phyloP scores from a whole-genome alignment of 805 yeast genomes.

The Komagataella pastoris region DNA sequence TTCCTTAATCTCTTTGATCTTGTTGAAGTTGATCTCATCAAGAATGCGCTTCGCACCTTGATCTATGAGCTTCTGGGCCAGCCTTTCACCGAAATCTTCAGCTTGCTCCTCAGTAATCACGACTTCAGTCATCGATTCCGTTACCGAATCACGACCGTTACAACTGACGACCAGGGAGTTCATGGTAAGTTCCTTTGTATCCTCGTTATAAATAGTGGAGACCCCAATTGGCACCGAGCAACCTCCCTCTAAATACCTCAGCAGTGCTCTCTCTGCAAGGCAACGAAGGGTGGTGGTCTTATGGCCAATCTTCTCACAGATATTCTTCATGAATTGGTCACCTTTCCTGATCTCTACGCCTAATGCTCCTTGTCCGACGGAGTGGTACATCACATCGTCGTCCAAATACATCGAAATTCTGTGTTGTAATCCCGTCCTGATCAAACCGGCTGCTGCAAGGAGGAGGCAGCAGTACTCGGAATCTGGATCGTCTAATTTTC shows the following conservation, averaged over 20 bases:
- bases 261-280: slow-evolving; percentile 74
- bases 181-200: slow-evolving; percentile 31
- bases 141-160: slow-evolving; percentile 65
- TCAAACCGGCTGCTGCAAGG: slow-evolving; percentile 86
- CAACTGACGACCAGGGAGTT: slow-evolving; percentile 73
- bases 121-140: slow-evolving; percentile 27
- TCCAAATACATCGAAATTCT: slow-evolving; percentile 66
- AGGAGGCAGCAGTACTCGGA: slow-evolving; percentile 61
- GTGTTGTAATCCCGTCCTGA: slow-evolving; percentile 55
- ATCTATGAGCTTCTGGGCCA: slow-evolving; percentile 54
- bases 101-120: slow-evolving; percentile 47
- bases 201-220: slow-evolving; percentile 32
- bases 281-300: slow-evolving; percentile 59
- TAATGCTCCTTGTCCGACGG: slow-evolving; percentile 98
- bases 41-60: slow-evolving; percentile 78
- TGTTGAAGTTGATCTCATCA: slow-evolving; percentile 65
- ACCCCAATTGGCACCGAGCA: slow-evolving; percentile 98
- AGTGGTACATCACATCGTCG: slow-evolving; percentile 77
- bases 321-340: slow-evolving; percentile 43
- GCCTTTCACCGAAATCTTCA: slow-evolving; percentile 47
- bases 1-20: slow-evolving; percentile 31
- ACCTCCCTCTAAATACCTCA: slow-evolving; percentile 91
- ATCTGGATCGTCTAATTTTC: slow-evolving; percentile 63
- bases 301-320: slow-evolving; percentile 57
- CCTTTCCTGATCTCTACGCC: slow-evolving; percentile 79